These are phyloP conservation scores for Durusdinium trenchii DNA, from an alignment of 73 alveolate genomes.

Conservation along the genomic window DNA sequence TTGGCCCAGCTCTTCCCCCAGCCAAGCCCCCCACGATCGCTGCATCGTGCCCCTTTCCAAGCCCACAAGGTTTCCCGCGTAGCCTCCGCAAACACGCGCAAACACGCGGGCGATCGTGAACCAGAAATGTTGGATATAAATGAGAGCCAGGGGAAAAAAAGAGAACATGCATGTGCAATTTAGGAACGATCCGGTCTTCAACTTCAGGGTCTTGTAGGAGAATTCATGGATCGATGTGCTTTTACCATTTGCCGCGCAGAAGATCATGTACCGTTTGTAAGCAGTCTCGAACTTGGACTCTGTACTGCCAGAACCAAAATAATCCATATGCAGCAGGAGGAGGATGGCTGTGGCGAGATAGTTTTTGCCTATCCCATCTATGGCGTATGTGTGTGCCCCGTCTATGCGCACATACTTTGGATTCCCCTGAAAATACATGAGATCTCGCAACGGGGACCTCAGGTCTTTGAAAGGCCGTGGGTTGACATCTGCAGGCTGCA, in stretches of 20 bases:
- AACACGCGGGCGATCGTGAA: no score
- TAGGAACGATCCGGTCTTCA: background rate
- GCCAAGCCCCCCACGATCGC: constrained; percentile 43
- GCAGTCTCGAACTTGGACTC: background rate
- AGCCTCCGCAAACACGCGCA: background rate
- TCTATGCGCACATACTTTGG: background rate
- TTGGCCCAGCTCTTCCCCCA: background rate
- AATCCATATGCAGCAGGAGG: background rate
- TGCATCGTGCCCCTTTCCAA: constrained; percentile 58
- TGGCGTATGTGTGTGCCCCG: constrained; percentile 55
- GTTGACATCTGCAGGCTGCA: background rate
- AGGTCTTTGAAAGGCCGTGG: background rate
- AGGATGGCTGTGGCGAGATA: background rate
- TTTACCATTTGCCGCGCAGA: background rate
- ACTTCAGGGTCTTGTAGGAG: constrained; percentile 47
- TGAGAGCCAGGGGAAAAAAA: no score
- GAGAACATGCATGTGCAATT: background rate
- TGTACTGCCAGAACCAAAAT: constrained; percentile 9
- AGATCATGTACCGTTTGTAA: background rate
- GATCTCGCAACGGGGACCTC: background rate
- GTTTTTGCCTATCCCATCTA: constrained; percentile 64
- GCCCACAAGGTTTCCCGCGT: background rate
- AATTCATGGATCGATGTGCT: constrained; percentile 33
- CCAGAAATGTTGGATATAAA: no score
- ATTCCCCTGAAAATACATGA: background rate